Percentiles rank a stretch among this genome's conserved stretches.
These are phyloP conservation scores for Trichoderma aggressivum DNA, from an alignment of 2,329 filamentous ascomycete species.

Conservation along the genomic window DNA sequence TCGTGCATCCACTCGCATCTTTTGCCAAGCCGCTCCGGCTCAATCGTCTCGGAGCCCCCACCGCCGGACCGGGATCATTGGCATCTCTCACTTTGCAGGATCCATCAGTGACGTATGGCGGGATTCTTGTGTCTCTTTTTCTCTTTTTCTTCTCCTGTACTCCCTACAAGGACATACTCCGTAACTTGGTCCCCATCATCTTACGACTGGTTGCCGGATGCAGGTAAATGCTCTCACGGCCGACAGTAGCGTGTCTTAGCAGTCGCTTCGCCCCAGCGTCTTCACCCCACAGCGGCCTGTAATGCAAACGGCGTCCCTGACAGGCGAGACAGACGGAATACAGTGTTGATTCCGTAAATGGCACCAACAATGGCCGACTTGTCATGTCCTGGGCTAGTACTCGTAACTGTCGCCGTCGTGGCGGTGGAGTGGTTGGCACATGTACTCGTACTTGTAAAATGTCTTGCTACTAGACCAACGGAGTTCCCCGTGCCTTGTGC, in stretches of 20 bases:
- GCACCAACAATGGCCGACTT: not conserved
- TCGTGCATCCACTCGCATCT: not conserved
- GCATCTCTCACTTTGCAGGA: not conserved
- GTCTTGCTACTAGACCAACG: not conserved
- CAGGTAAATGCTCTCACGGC: constrained; percentile 10
- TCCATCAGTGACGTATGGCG: constrained; percentile 9
- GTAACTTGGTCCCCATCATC: not conserved
- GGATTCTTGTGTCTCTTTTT: not conserved
- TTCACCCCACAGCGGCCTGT: not conserved
- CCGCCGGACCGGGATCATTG: not conserved
- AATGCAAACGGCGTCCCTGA: constrained; percentile 9
- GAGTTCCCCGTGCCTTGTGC: not conserved
- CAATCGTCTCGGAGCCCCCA: not conserved
- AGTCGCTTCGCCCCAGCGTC: not conserved
- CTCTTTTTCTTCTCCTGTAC: not conserved
- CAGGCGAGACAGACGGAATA: not conserved
- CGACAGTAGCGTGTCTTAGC: constrained; percentile 12
- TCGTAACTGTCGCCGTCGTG: not conserved
- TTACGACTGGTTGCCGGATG: constrained; percentile 2
- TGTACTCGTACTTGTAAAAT: not conserved
- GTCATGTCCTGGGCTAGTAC: not conserved
- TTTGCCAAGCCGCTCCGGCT: constrained; percentile 1
- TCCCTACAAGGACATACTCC: too few species aligned
- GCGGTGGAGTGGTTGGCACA: not conserved
- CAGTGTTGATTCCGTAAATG: not conserved